Conservation (phyloP, 2,329 filamentous ascomycete genomes). For the Trichoderma koningii region DNA sequence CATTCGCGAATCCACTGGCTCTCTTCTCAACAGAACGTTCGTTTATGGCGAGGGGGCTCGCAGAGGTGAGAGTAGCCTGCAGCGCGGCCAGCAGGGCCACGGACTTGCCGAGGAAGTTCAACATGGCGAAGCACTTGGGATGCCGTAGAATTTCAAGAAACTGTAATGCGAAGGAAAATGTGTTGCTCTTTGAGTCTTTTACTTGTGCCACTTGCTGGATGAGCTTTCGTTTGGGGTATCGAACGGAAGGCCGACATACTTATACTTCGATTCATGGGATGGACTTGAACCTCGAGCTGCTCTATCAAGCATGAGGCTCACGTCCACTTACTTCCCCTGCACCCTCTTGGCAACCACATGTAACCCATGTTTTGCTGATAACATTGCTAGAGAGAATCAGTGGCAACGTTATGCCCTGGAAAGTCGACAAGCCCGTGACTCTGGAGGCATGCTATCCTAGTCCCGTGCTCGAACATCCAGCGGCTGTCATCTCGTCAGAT, state of each 20-base stretch:
- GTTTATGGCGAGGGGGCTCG: slow-evolving; percentile 29
- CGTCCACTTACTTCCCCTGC: slow-evolving; percentile 5
- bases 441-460: neutral
- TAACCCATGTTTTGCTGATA: slow-evolving; percentile 15
- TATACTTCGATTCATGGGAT: slow-evolving; percentile 19
- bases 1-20: slow-evolving; percentile 39
- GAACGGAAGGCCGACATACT: neutral
- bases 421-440: neutral
- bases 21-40: slow-evolving; percentile 30
- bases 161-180: neutral
- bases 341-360: slow-evolving; percentile 5
- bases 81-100: slow-evolving; percentile 36
- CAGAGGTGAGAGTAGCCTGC: slow-evolving; percentile 32
- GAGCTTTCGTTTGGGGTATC: slow-evolving; percentile 1
- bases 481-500: neutral
- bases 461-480: slow-evolving; percentile 5
- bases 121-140: slow-evolving; percentile 17
- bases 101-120: slow-evolving; percentile 32
- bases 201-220: neutral
- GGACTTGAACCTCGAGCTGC: neutral
- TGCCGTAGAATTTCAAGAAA: neutral
- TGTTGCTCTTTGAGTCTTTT: neutral
- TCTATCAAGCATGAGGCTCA: neutral
- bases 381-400: neutral
- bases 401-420: slow-evolving; percentile 18